phyloP scores from a whole-genome alignment of 2,329 filamentous ascomycete species.

The Acarospora socialis region DNA sequence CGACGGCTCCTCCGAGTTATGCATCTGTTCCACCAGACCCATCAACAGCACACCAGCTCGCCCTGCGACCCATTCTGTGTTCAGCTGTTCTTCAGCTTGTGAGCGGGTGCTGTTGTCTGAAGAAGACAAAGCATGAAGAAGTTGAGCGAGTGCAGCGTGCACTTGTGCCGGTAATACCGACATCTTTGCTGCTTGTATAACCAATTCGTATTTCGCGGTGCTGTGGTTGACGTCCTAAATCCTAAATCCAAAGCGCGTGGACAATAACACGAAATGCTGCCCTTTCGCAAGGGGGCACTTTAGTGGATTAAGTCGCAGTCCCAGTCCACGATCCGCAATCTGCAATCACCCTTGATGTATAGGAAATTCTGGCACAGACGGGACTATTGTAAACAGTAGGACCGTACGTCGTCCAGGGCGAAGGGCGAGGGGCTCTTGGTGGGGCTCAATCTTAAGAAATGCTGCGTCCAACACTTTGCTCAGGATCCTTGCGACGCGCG shows the following conservation, averaged over 20 bases:
- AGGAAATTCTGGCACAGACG: no score
- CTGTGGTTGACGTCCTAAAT: not conserved
- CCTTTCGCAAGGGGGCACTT: no score
- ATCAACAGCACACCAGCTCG: conserved; percentile 81
- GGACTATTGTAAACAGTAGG: no score
- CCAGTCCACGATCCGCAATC: no score
- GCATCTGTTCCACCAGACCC: conserved; percentile 85
- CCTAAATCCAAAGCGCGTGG: not conserved
- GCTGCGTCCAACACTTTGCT: no score
- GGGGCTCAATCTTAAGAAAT: no score
- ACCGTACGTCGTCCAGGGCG: no score
- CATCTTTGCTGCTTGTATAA: conserved; percentile 37
- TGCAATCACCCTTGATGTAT: no score
- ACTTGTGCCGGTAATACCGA: conserved; percentile 76
- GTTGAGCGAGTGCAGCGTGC: conserved; percentile 68
- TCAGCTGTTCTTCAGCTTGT: conserved; percentile 78
- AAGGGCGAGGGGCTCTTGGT: no score
- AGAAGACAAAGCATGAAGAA: conserved; percentile 78
- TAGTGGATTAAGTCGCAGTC: no score
- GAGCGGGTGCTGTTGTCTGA: conserved; percentile 75
- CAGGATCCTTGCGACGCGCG: no score
- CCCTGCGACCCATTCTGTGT: conserved; percentile 72
- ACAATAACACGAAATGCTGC: not conserved
- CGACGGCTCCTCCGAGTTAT: conserved; percentile 56
- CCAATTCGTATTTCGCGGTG: not conserved